Base-by-base conservation (phyloP, 768 basidiomycete species). In the Pleurotus tuber-regium region DNA sequence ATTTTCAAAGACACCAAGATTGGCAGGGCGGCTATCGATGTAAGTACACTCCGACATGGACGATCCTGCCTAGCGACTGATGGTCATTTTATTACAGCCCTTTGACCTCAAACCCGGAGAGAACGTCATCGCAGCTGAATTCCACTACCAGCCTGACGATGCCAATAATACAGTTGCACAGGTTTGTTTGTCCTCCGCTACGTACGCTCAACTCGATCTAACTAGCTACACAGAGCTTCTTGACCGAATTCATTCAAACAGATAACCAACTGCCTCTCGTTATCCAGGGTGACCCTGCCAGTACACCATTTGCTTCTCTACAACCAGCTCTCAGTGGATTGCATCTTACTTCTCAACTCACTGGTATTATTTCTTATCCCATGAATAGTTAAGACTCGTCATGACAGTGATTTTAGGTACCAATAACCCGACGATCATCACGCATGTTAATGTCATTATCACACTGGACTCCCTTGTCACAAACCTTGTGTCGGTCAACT, bases 81-180 rank as follows among this genome's bases (percentile, higher is more conserved):
- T 11, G n/a, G 14, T 54, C 35, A 56, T 30, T 4, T 14, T 42
- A 43, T 16, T 23, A 35, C 16, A 86, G 84, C 58, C 71, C 12
- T 82, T 87, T 54, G 58, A 80, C 54, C 70, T 88, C 36, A 65
- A 73, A 16, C 85, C 86, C 3, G 86, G 85, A 38, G 60, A 70
- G 38, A 85, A 87, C 55, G 60, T 57, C 1, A 59, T 82, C 19
- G 46, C 70, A 0, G 71, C 83, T 2, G 83, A 87, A 59, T 88
- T 89, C 71, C 84, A 77, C 53, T 89, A 89, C 57, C 69, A 75
- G 56, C 86, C 87, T 1, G 72, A 73, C 8, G 63, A 87, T 63
- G 76, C 82, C 8, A 86, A 87, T 56, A 78, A 88, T 59, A 86
- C 86, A 3, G 66, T 71, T 19, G 86, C 87, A 2, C 80, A 81